Percentiles rank a stretch among this genome's conserved stretches.
Evolutionary conservation across 352 stramenopile species (phyloP).

Genomic region (Plasmopara muralis): DNA sequence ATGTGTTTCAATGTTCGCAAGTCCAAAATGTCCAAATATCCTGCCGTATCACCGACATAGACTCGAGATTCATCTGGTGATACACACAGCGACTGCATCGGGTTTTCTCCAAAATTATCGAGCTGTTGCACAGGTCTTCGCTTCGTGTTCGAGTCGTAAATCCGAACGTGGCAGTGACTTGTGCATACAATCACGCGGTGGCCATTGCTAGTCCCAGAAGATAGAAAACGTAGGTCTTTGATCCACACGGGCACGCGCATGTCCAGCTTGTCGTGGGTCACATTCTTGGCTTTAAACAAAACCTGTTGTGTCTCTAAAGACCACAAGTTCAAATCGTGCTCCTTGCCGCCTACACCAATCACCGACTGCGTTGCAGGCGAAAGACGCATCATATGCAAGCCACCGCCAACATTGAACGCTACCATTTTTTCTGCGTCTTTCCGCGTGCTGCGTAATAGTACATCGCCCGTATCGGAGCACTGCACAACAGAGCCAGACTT

Average conservation of each 20-base stretch:
- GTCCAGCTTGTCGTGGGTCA: conserved; percentile 81
- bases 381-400: conserved; percentile 55
- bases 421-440: conserved; percentile 26
- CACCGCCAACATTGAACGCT: conserved; percentile 44
- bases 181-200: conserved; percentile 72
- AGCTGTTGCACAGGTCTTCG: conserved; percentile 65
- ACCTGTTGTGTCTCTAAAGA: conserved; percentile 71
- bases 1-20: conserved; percentile 82
- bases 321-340: conserved; percentile 76
- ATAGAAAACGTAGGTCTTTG: conserved; percentile 64
- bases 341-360: conserved; percentile 73
- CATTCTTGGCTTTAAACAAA: conserved; percentile 83
- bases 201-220: conserved; percentile 49
- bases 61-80: conserved; percentile 73
- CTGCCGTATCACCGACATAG: conserved; percentile 85
- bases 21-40: conserved; percentile 86
- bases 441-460: conserved; percentile 38
- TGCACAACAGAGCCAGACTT: conserved; percentile 65
- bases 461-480: conserved; percentile 49
- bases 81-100: conserved; percentile 61
- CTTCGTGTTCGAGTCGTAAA: conserved; percentile 88
- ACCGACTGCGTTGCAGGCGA: conserved; percentile 39
- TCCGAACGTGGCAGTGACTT: conserved; percentile 65
- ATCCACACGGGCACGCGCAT: conserved; percentile 88
- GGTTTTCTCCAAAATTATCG: conserved; percentile 61